A percentile compares a stretch with the other conserved stretches of the same genome.
Conservation (phyloP, 257 asterid species). For the Echium plantagineum region DNA sequence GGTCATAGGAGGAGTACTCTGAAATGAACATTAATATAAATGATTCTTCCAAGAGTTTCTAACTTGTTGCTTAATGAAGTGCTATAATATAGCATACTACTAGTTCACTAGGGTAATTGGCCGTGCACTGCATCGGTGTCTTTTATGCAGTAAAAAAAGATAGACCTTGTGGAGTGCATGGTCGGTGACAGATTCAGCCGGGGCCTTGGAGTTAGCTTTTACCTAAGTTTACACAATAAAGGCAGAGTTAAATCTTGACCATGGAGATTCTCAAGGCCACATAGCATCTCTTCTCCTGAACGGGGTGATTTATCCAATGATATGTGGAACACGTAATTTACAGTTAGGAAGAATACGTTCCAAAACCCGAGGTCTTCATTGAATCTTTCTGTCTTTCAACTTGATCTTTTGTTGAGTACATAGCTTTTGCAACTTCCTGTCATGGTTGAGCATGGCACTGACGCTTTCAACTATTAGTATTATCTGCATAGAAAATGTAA, state of each 20-base stretch:
- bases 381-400: neutral
- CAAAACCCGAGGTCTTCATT: neutral
- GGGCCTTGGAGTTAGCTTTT: no score
- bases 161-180: no score
- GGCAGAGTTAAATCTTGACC: neutral
- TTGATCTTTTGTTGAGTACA: conserved; percentile 25
- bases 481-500: conserved; percentile 32
- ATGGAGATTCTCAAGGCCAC: neutral
- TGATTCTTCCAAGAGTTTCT: no score
- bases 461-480: conserved; percentile 84
- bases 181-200: no score
- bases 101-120: no score
- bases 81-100: no score
- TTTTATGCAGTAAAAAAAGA: no score
- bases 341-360: neutral
- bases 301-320: neutral
- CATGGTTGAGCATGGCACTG: conserved; percentile 73
- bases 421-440: conserved; percentile 59
- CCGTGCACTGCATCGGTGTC: no score
- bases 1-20: no score
- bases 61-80: no score
- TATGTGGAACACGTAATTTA: neutral
- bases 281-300: neutral
- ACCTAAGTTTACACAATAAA: no score
- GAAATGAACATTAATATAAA: neutral